Conservation (phyloP, 2,329 filamentous ascomycete genomes). For the Colletotrichum tropicicola region DNA sequence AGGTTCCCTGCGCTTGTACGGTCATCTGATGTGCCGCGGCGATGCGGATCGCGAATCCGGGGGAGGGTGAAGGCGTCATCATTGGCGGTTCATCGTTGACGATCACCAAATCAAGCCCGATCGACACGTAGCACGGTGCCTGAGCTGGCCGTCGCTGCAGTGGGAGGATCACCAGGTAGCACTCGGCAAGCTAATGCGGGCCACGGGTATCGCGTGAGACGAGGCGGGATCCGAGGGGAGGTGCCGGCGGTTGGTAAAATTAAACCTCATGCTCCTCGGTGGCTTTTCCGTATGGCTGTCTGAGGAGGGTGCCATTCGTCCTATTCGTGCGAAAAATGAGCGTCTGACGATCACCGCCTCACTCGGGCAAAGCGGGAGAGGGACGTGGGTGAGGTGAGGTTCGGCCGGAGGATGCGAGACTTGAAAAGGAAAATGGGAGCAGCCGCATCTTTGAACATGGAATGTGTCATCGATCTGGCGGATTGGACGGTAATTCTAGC, state of each 20-base stretch:
- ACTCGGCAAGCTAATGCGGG: neutral
- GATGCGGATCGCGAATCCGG: neutral
- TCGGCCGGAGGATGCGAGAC: neutral
- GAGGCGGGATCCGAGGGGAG: neutral
- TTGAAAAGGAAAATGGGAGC: neutral
- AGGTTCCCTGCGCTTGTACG: neutral
- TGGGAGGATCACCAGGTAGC: neutral
- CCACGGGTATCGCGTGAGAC: neutral
- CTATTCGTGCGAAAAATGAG: conserved; percentile 22
- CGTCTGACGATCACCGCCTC: neutral
- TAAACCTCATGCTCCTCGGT: neutral
- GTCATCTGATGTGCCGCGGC: neutral
- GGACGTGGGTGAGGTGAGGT: neutral
- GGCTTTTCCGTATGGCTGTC: conserved; percentile 1
- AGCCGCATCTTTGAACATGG: neutral
- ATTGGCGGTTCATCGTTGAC: neutral
- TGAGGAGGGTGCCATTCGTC: neutral
- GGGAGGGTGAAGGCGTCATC: neutral
- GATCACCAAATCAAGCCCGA: neutral
- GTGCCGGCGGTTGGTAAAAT: neutral
- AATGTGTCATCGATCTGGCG: neutral
- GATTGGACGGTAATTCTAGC: neutral
- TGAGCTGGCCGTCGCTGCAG: neutral
- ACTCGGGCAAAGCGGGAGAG: neutral
- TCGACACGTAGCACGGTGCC: neutral